Evolutionary conservation across 768 basidiomycete species (phyloP).

Genomic region (Psilocybe subaeruginosa): DNA sequence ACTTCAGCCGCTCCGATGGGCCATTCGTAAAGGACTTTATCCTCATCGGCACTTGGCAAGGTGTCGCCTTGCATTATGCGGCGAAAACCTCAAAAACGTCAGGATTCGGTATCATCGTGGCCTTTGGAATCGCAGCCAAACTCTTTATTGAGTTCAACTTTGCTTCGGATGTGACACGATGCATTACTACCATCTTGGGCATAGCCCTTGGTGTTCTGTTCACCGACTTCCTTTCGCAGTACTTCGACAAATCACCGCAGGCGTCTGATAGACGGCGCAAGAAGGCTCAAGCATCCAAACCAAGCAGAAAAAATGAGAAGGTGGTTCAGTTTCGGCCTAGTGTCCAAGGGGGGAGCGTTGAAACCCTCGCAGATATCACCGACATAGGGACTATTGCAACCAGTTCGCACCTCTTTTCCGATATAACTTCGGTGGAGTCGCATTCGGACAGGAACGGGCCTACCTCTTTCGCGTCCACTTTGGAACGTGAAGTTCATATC

Average conservation of each 20-base stretch:
- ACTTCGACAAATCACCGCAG: slow-evolving; percentile 53
- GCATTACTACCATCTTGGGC: slow-evolving; percentile 65
- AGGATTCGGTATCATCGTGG: slow-evolving; percentile 57
- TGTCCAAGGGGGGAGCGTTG: slow-evolving; percentile 40
- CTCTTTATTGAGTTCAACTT: slow-evolving; percentile 66
- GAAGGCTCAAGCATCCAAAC: slow-evolving; percentile 22
- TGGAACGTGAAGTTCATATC: slow-evolving; percentile 75
- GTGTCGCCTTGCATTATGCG: slow-evolving; percentile 72
- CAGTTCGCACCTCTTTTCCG: slow-evolving; percentile 41
- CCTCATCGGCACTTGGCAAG: slow-evolving; percentile 76
- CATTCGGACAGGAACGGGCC: slow-evolving; percentile 67
- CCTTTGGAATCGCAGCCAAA: slow-evolving; percentile 59
- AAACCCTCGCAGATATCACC: slow-evolving; percentile 28
- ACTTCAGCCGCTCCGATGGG: slow-evolving; percentile 48
- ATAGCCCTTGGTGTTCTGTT: slow-evolving; percentile 69
- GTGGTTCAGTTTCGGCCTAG: slow-evolving; percentile 49
- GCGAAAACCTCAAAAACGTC: slow-evolving; percentile 55
- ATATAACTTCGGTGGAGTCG: slow-evolving; percentile 73
- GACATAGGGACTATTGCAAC: slow-evolving; percentile 25
- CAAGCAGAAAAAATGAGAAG: slow-evolving; percentile 36
- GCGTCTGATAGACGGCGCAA: slow-evolving; percentile 36
- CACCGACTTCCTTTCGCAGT: slow-evolving; percentile 72
- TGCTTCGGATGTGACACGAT: slow-evolving; percentile 54
- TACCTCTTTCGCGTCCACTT: slow-evolving; percentile 57
- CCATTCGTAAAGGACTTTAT: slow-evolving; percentile 59